These are phyloP conservation scores for Lyophyllum semitale DNA, from an alignment of 768 basidiomycete species.

Conservation along the genomic window DNA sequence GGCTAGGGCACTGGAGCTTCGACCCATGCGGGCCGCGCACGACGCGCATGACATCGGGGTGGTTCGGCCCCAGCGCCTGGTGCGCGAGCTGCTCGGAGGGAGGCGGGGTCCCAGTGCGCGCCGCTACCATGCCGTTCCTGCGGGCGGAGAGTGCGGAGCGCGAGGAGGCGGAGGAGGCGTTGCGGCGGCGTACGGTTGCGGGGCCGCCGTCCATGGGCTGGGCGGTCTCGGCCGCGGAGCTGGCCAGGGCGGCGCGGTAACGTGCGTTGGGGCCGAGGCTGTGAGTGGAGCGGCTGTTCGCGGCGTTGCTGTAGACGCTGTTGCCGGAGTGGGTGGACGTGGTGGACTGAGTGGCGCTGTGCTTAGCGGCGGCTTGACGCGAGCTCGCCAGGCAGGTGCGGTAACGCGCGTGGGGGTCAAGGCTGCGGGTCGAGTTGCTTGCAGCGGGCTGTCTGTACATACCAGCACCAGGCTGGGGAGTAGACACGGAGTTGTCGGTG, in stretches of 20 bases:
- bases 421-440: background rate
- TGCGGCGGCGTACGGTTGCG: constrained; percentile 9
- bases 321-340: background rate
- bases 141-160: constrained; percentile 9
- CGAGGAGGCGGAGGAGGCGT: constrained; percentile 17
- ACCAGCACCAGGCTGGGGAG: background rate
- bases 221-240: background rate
- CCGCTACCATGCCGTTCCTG: background rate
- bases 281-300: constrained; percentile 13
- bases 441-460: background rate
- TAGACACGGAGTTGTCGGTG: background rate
- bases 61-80: background rate
- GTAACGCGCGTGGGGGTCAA: constrained; percentile 1
- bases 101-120: background rate
- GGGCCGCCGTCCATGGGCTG: background rate
- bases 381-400: background rate
- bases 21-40: constrained; percentile 15
- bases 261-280: constrained; percentile 9
- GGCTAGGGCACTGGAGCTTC: constrained; percentile 6
- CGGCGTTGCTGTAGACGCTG: constrained; percentile 4
- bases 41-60: constrained; percentile 8
- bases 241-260: background rate
- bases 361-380: background rate
- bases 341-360: background rate
- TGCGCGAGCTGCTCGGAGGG: background rate